These are phyloP conservation scores for Zychaea mexicana DNA, from an alignment of 371 early-diverging fungal species.

Conservation along the genomic window DNA sequence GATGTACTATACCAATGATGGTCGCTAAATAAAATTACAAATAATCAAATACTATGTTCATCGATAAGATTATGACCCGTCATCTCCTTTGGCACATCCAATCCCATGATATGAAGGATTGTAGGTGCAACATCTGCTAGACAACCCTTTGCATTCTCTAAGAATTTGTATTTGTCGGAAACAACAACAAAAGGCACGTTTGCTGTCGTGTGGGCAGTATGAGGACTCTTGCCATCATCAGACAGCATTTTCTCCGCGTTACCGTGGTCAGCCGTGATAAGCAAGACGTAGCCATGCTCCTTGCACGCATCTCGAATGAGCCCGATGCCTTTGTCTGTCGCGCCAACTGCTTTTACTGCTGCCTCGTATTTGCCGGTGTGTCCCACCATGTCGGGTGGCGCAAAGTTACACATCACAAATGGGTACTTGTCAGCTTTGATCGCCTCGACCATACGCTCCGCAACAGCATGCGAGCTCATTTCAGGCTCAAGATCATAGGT, in stretches of 20 bases:
- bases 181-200: conserved; percentile 96
- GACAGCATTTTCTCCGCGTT: conserved; percentile 99
- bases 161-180: conserved; percentile 49
- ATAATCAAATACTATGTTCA: no score
- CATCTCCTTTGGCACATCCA: conserved; percentile 97
- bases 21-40: background rate
- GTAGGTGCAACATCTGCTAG: conserved; percentile 99
- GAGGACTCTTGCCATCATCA: conserved; percentile 81
- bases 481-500: conserved; percentile 97
- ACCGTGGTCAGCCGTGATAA: conserved; percentile 99
- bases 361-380: conserved; percentile 98
- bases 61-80: conserved; percentile 69
- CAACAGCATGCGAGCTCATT: conserved; percentile 93
- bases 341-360: conserved; percentile 90
- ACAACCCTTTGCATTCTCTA: conserved; percentile 66
- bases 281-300: conserved; percentile 86
- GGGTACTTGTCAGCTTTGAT: conserved; percentile 80
- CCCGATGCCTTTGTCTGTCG: conserved; percentile 95
- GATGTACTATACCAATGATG: no score
- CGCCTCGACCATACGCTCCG: conserved; percentile 86
- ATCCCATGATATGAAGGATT: conserved; percentile 90
- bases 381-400: conserved; percentile 99
- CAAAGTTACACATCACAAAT: conserved; percentile 99
- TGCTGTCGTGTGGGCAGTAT: conserved; percentile 96
- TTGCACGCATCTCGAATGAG: conserved; percentile 92